Percentiles rank a stretch among this genome's conserved stretches.
Evolutionary conservation across 805 yeast species (phyloP).

Genomic region (Maudiozyma serrabonitensis): DNA sequence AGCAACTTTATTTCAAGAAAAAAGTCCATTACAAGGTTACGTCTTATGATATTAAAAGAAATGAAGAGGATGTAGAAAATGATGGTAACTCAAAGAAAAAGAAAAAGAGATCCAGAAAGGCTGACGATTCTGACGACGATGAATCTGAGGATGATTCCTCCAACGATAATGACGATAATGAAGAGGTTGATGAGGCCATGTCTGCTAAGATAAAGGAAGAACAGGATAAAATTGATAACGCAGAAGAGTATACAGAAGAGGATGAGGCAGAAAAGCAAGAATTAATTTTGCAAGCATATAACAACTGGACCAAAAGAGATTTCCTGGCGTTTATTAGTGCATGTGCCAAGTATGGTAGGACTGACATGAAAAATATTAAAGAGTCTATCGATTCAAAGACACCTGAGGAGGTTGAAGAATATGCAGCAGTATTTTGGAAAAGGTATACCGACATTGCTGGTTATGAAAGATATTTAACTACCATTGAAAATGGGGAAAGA

Average conservation of each 20-base stretch:
- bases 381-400: conserved; percentile 47
- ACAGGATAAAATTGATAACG: conserved; percentile 49
- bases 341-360: conserved; percentile 57
- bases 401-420: conserved; percentile 47
- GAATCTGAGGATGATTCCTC: not conserved
- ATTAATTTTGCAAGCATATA: conserved; percentile 48
- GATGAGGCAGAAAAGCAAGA: conserved; percentile 46
- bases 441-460: conserved; percentile 55
- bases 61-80: conserved; percentile 22
- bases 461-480: conserved; percentile 57
- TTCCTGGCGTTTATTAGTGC: conserved; percentile 63
- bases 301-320: conserved; percentile 65
- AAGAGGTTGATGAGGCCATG: conserved; percentile 7
- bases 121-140: not conserved
- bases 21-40: conserved; percentile 50
- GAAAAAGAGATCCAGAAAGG: conserved; percentile 15
- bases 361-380: conserved; percentile 40
- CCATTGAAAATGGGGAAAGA: conserved; percentile 65
- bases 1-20: conserved; percentile 53
- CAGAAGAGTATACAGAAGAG: conserved; percentile 52
- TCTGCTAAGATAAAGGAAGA: conserved; percentile 22
- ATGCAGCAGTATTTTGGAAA: conserved; percentile 56
- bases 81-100: not conserved
- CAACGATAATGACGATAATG: conserved; percentile 38
- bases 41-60: conserved; percentile 48